A percentile compares a stretch with the other conserved stretches of the same genome.
Conservation (phyloP, 2,329 filamentous ascomycete genomes). For the Verticillium isaacii region DNA sequence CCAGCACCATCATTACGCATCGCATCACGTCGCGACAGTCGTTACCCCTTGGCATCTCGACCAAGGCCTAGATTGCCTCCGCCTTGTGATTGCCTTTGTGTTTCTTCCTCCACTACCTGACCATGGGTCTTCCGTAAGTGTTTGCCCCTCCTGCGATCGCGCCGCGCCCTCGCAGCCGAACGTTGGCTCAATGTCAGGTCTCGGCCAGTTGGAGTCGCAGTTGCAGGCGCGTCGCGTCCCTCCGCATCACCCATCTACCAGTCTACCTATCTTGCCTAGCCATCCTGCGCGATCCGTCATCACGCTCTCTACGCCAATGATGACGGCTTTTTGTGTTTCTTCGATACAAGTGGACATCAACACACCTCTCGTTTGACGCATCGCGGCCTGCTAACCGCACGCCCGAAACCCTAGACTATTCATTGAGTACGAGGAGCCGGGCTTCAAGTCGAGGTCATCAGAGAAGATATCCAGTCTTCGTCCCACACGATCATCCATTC, state of each 20-base stretch:
- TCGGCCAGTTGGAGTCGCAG: constrained; percentile 1
- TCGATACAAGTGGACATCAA: neutral
- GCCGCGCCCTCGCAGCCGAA: constrained; percentile 5
- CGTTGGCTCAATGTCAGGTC: constrained; percentile 11
- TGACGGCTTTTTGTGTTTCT: neutral
- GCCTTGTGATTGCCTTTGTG: neutral
- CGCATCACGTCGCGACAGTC: too few species aligned
- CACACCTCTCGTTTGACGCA: neutral
- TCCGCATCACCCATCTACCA: constrained; percentile 1
- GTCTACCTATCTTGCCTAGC: neutral
- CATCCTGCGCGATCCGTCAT: neutral
- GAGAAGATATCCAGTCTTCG: constrained; percentile 17
- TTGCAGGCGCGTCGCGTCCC: constrained; percentile 5
- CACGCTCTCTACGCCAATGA: neutral
- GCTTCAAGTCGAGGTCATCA: constrained; percentile 29
- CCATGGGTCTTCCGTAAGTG: constrained; percentile 46
- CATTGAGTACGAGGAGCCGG: constrained; percentile 39
- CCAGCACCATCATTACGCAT: neutral
- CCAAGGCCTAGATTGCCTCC: neutral
- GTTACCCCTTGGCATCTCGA: too few species aligned
- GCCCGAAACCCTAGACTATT: constrained; percentile 32
- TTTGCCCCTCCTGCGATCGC: constrained; percentile 5
- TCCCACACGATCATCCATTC: constrained; percentile 33
- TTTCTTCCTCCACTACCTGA: neutral
- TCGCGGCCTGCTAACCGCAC: neutral